Evolutionary conservation across 108 stramenopile species (phyloP).

Genomic region (Pseudonitzschia pungens): DNA sequence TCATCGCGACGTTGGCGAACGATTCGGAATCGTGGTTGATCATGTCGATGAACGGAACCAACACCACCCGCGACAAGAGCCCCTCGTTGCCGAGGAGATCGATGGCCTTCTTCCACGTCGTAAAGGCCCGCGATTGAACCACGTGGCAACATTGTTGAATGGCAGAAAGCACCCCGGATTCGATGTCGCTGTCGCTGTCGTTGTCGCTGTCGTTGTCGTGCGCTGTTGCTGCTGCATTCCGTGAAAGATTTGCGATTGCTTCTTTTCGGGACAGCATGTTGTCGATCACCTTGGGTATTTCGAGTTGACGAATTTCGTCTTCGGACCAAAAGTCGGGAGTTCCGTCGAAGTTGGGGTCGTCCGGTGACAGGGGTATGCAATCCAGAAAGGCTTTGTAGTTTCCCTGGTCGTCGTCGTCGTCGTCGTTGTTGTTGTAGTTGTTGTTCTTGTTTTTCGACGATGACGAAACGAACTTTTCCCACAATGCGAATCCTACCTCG

Average conservation of each 20-base stretch:
- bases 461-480: neutral
- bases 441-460: neutral
- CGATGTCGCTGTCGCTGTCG: neutral
- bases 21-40: slow-evolving; percentile 27
- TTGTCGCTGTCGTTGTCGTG: neutral
- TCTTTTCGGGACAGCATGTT: slow-evolving; percentile 16
- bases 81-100: slow-evolving; percentile 14
- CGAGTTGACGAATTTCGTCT: slow-evolving; percentile 30
- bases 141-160: slow-evolving; percentile 32
- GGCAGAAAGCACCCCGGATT: neutral
- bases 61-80: slow-evolving; percentile 14
- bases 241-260: neutral
- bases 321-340: slow-evolving; percentile 47
- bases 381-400: slow-evolving; percentile 19
- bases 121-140: slow-evolving; percentile 34
- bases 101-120: slow-evolving; percentile 26
- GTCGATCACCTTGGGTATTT: slow-evolving; percentile 25
- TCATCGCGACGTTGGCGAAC: slow-evolving; percentile 28
- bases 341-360: slow-evolving; percentile 21
- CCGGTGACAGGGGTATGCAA: slow-evolving; percentile 18
- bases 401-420: neutral
- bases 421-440: too few species aligned
- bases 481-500: slow-evolving; percentile 10
- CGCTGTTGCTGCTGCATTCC: neutral
- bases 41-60: slow-evolving; percentile 41